Base-by-base conservation (phyloP, 441 rosid species). In the Hura crepitans region DNA sequence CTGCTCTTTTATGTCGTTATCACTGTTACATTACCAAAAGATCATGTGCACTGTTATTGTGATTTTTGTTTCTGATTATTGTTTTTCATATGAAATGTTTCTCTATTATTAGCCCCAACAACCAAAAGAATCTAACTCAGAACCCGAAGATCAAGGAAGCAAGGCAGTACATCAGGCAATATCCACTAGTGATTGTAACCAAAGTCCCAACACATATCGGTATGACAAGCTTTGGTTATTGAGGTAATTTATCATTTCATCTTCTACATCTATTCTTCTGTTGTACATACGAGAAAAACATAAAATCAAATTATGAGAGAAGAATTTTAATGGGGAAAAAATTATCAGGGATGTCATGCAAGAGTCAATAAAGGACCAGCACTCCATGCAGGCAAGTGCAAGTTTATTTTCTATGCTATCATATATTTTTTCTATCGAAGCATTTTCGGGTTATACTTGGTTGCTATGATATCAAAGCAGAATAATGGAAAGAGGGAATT, bases 401-500 rank as follows among this genome's bases (percentile, higher is more conserved):
- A 60, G 51, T 12, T 62, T 27, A 23, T 53, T 47, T 31, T 53
- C 25, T 4, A 0, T 42, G n/a, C 13, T 5, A 13, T 5, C 0
- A 13, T 20, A 31, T 65, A 49, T 59, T 62, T 53, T 33, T 59
- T 22, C 17, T n/a, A 49, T 39, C 47, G 45, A 54, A 28, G 20
- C 43, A 27, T 56, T 13, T 61, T n/a, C 28, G 18, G 8, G 2
- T 67, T 22, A 54, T 56, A 46, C 6, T 13, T 54, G 39, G 27
- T 65, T 30, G 2, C 17, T 22, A 25, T 47, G 49, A 58, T 65
- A 37, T 63, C 46, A 31, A 64, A 25, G 57, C 78, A 78, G 84
- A 75, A 74, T 70, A 69, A 57, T 22, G 74, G 71, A 37, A 74
- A 65, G 53, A 75, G 77, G 42, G 79, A 72, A 56, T 73, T 66